Conservation (phyloP, 768 basidiomycete genomes). For the Daedaleopsis nitida region DNA sequence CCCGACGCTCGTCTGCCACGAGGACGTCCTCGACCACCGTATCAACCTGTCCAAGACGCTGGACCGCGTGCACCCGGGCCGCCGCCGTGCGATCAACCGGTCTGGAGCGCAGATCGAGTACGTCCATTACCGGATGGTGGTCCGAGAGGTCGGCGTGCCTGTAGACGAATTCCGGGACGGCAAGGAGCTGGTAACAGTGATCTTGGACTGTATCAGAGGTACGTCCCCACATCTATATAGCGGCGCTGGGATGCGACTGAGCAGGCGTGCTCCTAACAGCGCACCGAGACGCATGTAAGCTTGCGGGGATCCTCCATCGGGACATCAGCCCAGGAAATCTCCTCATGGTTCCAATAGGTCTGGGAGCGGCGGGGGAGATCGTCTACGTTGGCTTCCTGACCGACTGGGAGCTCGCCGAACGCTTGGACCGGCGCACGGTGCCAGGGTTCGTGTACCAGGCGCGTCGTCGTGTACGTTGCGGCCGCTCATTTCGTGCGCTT, state of each 20-base stretch:
- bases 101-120: neutral
- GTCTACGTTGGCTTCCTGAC: neutral
- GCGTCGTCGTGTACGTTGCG: neutral
- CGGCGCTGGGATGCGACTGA: neutral
- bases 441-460: neutral
- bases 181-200: neutral
- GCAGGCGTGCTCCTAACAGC: neutral
- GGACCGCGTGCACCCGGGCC: neutral
- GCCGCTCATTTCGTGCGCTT: too few species aligned
- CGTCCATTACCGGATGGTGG: conserved; percentile 8
- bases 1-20: conserved; percentile 8
- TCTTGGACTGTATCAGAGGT: conserved; percentile 6
- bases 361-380: neutral
- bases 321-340: conserved; percentile 13
- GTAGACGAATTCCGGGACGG: neutral
- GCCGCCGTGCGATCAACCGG: neutral
- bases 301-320: conserved; percentile 1
- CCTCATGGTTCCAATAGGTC: neutral
- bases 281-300: neutral
- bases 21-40: neutral
- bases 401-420: conserved; percentile 11
- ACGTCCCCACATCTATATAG: neutral
- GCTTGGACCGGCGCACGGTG: neutral
- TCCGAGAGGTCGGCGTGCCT: conserved; percentile 2
- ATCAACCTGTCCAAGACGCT: neutral